Percentiles rank a stretch among this genome's conserved stretches.
These are phyloP conservation scores for Paramecium biaurelia DNA, from an alignment of 73 alveolate genomes.

Conservation along the genomic window DNA sequence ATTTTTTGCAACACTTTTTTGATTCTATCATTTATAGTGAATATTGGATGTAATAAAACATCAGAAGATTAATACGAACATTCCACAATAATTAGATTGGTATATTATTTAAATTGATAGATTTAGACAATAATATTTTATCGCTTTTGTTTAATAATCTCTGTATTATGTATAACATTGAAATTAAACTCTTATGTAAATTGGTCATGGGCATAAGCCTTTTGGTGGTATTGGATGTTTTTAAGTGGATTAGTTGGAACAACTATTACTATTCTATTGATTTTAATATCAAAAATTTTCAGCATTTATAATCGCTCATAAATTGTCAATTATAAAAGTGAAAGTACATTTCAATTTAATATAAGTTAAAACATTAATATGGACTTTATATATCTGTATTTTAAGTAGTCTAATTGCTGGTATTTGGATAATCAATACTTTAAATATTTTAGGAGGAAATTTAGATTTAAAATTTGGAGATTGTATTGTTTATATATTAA, in stretches of 20 bases:
- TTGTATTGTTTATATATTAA: not conserved
- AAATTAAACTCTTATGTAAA: not conserved
- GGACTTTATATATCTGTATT: not conserved
- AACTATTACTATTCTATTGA: not conserved
- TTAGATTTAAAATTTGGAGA: not conserved
- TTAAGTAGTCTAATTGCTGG: not conserved
- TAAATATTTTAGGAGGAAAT: not conserved
- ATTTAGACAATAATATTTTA: not conserved
- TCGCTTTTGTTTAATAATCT: not conserved
- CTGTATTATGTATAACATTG: not conserved
- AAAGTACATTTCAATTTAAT: not conserved
- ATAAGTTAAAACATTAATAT: not conserved
- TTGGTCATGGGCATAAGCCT: conserved; percentile 41
- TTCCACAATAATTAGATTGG: not conserved
- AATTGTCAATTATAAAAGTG: not conserved
- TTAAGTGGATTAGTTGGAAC: conserved; percentile 22
- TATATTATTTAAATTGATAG: too few species aligned
- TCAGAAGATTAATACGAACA: not conserved
- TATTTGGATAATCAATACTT: not conserved
- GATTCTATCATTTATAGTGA: not conserved
- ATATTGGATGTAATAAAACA: not conserved
- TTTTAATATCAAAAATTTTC: not conserved
- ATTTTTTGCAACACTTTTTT: not conserved
- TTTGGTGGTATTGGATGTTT: conserved; percentile 56
- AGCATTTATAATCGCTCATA: not conserved